Base-by-base conservation (phyloP, 2,329 filamentous ascomycete genomes). In the Pseudomassariella vexata region DNA sequence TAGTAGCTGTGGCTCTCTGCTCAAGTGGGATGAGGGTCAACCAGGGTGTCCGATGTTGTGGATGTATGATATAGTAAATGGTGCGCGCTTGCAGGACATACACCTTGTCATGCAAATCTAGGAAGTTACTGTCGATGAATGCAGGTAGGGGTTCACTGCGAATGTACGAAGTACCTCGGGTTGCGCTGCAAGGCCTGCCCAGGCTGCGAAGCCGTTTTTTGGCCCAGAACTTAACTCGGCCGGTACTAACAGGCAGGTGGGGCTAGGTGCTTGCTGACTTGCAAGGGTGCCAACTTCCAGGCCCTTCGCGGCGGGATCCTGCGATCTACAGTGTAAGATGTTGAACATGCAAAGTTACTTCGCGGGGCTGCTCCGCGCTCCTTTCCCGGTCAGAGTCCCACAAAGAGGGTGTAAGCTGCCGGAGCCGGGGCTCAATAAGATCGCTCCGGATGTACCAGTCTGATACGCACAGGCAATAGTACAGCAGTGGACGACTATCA, bases 301-400 rank as follows among this genome's bases (percentile, higher is more conserved):
- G 12, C 26, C 9, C n/a, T n/a, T n/a, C n/a, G n/a, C 12, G 9
- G 26, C 12, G 9, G 26, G 12, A 18, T 16, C 26, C 17, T 19
- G 26, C 26, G 26, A 28, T 28, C 26, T 18, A 15, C 10, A 17
- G 26, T 14, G 26, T 28, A 28, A 28, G 16, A 28, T 9, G 26
- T 16, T 28, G 9, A 19, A 18, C 26, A 19, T 28, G 12, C 16
- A 12, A n/a, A n/a, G n/a, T n/a, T n/a, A n/a, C n/a, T n/a, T n/a
- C n/a, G 26, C 11, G 19, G 26, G 26, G 26, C 26, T 28, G 26
- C 9, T 18, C 19, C 19, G 26, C 12, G 26, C 26, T 9, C 14
- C 9, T 19, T 18, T 15, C 19, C 26, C 12, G 7, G 26, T 14
- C 9, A 12, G 19, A 12, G 9, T 28, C 11, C 16, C 19, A 28